Evolutionary conservation across 2,329 filamentous ascomycete species (phyloP).

Genomic region (Amauroascus verrucosus): DNA sequence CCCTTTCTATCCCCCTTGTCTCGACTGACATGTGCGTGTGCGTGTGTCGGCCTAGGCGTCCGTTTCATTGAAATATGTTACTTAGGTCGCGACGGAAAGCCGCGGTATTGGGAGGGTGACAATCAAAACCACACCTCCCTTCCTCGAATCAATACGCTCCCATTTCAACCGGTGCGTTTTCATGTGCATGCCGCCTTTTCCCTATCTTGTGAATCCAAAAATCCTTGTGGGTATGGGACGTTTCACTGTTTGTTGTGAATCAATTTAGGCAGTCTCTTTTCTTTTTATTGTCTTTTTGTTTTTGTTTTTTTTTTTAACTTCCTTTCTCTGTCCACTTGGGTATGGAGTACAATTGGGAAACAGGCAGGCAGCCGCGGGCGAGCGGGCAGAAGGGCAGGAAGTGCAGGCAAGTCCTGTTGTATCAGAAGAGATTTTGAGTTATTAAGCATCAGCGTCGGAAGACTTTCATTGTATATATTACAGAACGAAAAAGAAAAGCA

Average conservation of each 20-base stretch:
- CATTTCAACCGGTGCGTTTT: too few relatives aligned
- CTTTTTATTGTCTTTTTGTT: constrained; percentile 3
- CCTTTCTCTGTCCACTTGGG: too few relatives aligned
- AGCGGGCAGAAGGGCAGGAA: neutral
- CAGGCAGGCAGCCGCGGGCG: neutral
- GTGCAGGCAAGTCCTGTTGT: neutral
- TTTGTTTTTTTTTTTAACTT: neutral
- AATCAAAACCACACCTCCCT: neutral
- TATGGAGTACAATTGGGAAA: constrained; percentile 8
- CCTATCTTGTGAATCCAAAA: neutral
- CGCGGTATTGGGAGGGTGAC: neutral
- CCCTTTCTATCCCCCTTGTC: too few relatives aligned
- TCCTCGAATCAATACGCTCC: too few relatives aligned
- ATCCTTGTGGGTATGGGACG: constrained; percentile 2
- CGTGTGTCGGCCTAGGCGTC: too few relatives aligned
- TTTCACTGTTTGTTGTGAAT: constrained; percentile 2
- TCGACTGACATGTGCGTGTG: too few relatives aligned
- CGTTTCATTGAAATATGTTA: neutral
- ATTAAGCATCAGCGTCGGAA: neutral
- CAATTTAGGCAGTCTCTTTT: neutral
- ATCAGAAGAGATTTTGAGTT: neutral
- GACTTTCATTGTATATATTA: neutral
- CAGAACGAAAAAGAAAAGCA: too few relatives aligned
- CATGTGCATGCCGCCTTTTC: neutral
- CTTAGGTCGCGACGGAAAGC: constrained; percentile 4